Evolutionary conservation across 371 early-diverging fungal genomes (phyloP).

Genomic region (Mortierella sp.): DNA sequence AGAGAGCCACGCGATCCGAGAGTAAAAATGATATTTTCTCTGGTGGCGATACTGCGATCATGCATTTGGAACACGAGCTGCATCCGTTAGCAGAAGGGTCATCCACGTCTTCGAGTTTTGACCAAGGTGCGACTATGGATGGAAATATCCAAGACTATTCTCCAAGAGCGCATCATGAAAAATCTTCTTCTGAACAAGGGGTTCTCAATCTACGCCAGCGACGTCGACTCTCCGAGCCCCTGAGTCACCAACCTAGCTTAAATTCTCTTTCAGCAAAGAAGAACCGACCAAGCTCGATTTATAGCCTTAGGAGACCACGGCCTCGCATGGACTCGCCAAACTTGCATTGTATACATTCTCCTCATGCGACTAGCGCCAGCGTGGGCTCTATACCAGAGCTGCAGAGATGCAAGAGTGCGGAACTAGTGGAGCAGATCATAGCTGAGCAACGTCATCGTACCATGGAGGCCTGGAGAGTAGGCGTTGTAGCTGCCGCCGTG

Average conservation of each 20-base stretch:
- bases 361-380: conserved; percentile 29
- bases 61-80: conserved; percentile 2
- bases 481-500: conserved; percentile 55
- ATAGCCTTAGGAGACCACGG: conserved; percentile 32
- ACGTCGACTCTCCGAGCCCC: conserved; percentile 51
- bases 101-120: background rate
- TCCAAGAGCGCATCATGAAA: conserved; percentile 18
- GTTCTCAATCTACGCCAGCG: conserved; percentile 11
- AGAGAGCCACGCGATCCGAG: conserved; percentile 34
- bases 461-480: conserved; percentile 60
- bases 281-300: conserved; percentile 49
- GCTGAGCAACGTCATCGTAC: conserved; percentile 52
- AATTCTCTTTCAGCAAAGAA: conserved; percentile 24
- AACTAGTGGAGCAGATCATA: conserved; percentile 41
- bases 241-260: conserved; percentile 20
- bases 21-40: background rate
- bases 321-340: conserved; percentile 24
- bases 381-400: conserved; percentile 28
- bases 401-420: conserved; percentile 41
- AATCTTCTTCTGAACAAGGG: conserved; percentile 35
- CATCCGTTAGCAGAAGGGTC: conserved; percentile 13
- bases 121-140: conserved; percentile 1
- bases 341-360: conserved; percentile 22
- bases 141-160: conserved; percentile 3
- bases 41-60: background rate